phyloP scores from a whole-genome alignment of 2,329 filamentous ascomycete genomes.

The Venturia pyrina region DNA sequence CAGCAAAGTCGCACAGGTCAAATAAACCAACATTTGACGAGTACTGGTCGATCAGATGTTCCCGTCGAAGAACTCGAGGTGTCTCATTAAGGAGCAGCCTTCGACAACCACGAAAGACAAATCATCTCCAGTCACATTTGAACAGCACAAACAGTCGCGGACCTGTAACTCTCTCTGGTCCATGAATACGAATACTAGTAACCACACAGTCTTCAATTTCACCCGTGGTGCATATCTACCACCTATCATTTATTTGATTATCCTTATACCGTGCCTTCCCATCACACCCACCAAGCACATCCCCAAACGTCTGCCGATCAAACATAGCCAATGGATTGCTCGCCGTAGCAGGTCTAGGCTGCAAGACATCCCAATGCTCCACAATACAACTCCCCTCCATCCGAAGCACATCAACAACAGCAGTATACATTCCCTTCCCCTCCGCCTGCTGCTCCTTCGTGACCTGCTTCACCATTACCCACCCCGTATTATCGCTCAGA shows the following conservation, averaged over 20 bases:
- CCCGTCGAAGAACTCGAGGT: too few relatives aligned
- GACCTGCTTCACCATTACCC: slow-evolving; percentile 4
- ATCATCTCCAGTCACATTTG: too few relatives aligned
- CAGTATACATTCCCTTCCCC: slow-evolving; percentile 1
- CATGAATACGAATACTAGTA: too few relatives aligned
- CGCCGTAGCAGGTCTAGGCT: neutral
- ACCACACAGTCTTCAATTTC: too few relatives aligned
- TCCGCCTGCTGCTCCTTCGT: neutral
- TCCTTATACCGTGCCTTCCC: neutral
- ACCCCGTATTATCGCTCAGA: neutral
- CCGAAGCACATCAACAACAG: slow-evolving; percentile 5
- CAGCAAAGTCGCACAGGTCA: too few relatives aligned
- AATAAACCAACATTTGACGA: too few relatives aligned
- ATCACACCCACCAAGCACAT: neutral
- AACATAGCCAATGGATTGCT: slow-evolving; percentile 4
- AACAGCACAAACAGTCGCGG: too few relatives aligned
- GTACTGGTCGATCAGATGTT: too few relatives aligned
- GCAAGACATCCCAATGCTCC: slow-evolving; percentile 9
- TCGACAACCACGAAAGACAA: too few relatives aligned
- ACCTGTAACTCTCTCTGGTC: too few relatives aligned
- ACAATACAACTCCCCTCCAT: slow-evolving; percentile 9
- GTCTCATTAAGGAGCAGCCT: too few relatives aligned
- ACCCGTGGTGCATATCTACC: neutral
- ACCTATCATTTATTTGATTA: neutral
- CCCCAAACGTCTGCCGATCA: neutral